These are phyloP conservation scores for Effrenium voratum DNA, from an alignment of 73 alveolate genomes.

Conservation along the genomic window DNA sequence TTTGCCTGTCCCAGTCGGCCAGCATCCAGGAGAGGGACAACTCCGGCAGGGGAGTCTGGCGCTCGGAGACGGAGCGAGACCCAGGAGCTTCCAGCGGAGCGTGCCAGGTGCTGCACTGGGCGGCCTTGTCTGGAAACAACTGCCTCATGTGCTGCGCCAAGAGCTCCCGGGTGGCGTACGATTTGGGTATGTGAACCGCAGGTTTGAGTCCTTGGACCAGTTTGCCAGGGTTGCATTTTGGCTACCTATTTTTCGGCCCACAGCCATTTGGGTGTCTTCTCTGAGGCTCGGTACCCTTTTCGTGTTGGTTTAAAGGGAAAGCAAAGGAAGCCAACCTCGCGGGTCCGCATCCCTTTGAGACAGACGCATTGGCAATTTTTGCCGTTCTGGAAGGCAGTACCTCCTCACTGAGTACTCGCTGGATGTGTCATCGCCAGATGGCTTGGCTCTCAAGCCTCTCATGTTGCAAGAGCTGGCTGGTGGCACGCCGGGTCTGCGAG, in stretches of 20 bases:
- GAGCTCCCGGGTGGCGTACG: background rate
- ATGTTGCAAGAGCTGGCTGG: background rate
- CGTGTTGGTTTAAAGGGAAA: no score
- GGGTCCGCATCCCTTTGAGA: no score
- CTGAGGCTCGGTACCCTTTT: no score
- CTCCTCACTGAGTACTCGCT: background rate
- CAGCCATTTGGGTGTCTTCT: no score
- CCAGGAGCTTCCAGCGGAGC: no score
- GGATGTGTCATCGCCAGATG: background rate
- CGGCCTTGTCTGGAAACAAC: constrained; percentile 12
- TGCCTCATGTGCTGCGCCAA: background rate
- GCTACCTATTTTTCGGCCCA: no score
- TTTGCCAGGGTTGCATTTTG: background rate
- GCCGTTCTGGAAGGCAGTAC: background rate
- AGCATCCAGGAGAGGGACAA: constrained; percentile 74
- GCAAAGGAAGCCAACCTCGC: no score
- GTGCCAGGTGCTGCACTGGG: constrained; percentile 42
- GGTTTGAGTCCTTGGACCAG: background rate
- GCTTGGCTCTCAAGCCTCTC: background rate
- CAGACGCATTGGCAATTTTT: background rate
- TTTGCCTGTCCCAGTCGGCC: constrained; percentile 38
- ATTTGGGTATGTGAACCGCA: background rate
- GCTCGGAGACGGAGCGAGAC: no score
- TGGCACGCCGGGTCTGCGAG: background rate
- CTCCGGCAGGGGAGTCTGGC: constrained; percentile 30